phyloP scores from a whole-genome alignment of 495 filamentous ascomycete species.

The Halenospora varia region DNA sequence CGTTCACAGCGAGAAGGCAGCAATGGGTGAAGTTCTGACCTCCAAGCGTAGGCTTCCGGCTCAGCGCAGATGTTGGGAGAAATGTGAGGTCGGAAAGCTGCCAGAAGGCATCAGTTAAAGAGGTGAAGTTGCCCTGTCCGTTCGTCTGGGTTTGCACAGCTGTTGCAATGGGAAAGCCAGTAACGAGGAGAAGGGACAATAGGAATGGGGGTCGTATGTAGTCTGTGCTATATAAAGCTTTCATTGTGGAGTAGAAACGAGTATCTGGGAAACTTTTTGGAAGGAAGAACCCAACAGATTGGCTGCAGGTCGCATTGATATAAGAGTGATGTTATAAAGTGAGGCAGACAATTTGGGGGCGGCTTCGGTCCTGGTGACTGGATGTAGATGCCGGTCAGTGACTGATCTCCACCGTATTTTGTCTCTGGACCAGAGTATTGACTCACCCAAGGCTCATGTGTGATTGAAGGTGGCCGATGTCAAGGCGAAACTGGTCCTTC shows the following conservation, averaged over 20 bases:
- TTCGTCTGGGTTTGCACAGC: neutral
- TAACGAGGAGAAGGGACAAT: neutral
- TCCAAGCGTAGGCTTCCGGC: neutral
- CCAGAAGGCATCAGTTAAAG: conserved; percentile 12
- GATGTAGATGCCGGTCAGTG: neutral
- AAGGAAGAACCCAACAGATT: neutral
- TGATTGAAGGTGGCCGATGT: neutral
- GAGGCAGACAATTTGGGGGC: too few species aligned
- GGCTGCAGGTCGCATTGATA: neutral
- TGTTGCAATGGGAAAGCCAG: neutral
- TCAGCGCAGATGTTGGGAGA: neutral
- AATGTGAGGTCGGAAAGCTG: conserved; percentile 11
- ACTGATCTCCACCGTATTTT: neutral
- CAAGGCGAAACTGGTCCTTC: too few species aligned
- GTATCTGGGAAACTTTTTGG: neutral
- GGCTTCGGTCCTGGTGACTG: too few species aligned
- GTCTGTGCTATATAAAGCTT: neutral
- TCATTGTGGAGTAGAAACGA: neutral
- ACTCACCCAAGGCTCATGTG: neutral
- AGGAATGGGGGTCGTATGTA: neutral
- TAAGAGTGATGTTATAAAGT: neutral
- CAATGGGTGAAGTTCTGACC: conserved; percentile 19
- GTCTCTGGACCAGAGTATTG: neutral
- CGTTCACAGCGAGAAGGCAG: conserved; percentile 18
- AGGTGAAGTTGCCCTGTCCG: conserved; percentile 12